phyloP scores from a whole-genome alignment of 306 rosid species.

The Astragalus membranaceus region DNA sequence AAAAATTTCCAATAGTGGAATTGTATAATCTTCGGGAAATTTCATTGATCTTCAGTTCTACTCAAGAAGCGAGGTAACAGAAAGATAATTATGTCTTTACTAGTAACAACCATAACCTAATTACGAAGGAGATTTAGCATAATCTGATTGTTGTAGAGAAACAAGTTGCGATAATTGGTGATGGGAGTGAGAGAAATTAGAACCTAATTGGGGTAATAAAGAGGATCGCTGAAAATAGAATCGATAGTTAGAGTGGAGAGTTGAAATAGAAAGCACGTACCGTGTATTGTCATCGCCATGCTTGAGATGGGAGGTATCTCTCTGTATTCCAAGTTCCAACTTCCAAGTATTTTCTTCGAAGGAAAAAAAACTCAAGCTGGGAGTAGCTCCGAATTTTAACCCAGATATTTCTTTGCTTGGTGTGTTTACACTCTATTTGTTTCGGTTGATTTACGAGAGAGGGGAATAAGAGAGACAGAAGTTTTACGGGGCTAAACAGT shows the following conservation, averaged over 20 bases:
- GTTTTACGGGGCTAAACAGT: too few relatives aligned
- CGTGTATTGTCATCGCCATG: constrained; percentile 52
- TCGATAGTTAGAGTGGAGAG: neutral
- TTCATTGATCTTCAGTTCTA: neutral
- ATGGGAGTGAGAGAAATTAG: constrained; percentile 1
- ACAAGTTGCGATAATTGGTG: neutral
- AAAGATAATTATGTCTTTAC: neutral
- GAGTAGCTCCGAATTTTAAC: neutral
- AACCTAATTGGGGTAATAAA: constrained; percentile 5
- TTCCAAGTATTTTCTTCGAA: neutral
- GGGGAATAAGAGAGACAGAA: too few relatives aligned
- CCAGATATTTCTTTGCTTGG: neutral
- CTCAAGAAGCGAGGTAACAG: neutral
- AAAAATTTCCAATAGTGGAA: neutral
- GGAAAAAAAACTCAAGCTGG: neutral
- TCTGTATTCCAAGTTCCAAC: neutral
- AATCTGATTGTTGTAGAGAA: neutral
- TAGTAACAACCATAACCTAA: constrained; percentile 5
- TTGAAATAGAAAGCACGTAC: constrained; percentile 16
- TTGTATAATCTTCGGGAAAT: neutral
- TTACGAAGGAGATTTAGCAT: neutral
- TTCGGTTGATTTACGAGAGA: too few relatives aligned
- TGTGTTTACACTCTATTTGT: too few relatives aligned
- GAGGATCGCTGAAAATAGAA: neutral
- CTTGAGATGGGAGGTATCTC: neutral